Base-by-base conservation (phyloP, 768 basidiomycete species). In the Tulasnella sp. region DNA sequence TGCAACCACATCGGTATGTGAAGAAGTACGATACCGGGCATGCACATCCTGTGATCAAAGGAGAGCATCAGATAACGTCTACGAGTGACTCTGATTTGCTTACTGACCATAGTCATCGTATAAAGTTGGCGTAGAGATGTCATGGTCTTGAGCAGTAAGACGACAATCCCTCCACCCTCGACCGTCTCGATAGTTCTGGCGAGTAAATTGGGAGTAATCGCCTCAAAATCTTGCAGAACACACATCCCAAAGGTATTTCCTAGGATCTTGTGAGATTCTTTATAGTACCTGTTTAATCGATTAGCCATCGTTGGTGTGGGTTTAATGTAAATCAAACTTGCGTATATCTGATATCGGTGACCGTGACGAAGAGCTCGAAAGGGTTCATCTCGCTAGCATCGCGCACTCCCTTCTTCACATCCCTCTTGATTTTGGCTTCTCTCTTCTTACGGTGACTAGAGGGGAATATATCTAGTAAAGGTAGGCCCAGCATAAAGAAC, bases 331-430 rank as follows among this genome's bases (percentile, higher is more conserved):
- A n/a, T n/a, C 33, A 8, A 29, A 74, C 83, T 61, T 63, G 91
- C 79, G 87, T 90, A 70, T 99, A 99, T 50, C 93, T 81, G 53
- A 99, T 96, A 64, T 99, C 93, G 3, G 93, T 98, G n/a, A 96
- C 92, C 0, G 88, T 86, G 10, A 98, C 81, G 63, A 99, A 99
- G 37, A 98, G 88, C 68, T 99, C 95, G 64, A 99, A 98, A 1
- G 95, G 93, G 64, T 87, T 80, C 63, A 95, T 87, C 53, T 99
- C 91, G 62, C 95, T 92, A 2, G 83, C 78, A 60, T 99, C 93
- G 22, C 95, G 76, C 29, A 90, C 77, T 4, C 93, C 93, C 10
- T 89, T 78, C 66, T 95, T 98, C 27, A 95, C 81, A 63, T 99
- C 92, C 47, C 89, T 74, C 65, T 95, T 98, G 58, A 96, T 90